phyloP scores from a whole-genome alignment of 495 filamentous ascomycete species.

The Pseudoneurospora amorphoporcata region DNA sequence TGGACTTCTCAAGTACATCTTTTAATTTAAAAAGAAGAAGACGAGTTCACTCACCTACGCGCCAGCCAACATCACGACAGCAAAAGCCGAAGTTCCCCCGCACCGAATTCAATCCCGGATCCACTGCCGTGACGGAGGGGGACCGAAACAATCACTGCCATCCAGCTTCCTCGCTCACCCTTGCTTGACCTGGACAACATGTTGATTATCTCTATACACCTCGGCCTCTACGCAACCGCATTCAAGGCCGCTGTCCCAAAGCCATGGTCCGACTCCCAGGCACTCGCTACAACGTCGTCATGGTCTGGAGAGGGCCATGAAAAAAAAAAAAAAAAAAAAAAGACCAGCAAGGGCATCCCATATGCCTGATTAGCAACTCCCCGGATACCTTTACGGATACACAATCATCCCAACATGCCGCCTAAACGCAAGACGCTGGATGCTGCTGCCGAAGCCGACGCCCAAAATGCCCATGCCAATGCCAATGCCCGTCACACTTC shows the following conservation, averaged over 20 bases:
- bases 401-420: conserved; percentile 7
- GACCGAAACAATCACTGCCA: not conserved
- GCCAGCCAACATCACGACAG: not conserved
- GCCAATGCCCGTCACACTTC: not conserved
- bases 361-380: not conserved
- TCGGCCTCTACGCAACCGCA: not conserved
- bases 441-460: conserved; percentile 1
- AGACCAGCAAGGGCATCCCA: not conserved
- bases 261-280: not conserved
- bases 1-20: too few species aligned
- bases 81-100: not conserved
- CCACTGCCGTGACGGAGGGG: not conserved
- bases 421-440: conserved; percentile 14
- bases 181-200: not conserved
- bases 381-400: not conserved
- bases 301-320: conserved; percentile 1
- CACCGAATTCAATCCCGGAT: not conserved
- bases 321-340: not conserved
- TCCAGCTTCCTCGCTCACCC: not conserved
- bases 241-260: not conserved
- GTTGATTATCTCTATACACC: not conserved
- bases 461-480: not conserved
- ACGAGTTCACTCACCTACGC: not conserved
- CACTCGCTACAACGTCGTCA: not conserved
- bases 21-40: not conserved